Evolutionary conservation across 1,139 yeast genomes (phyloP).

Genomic region (Saccharomyces hybrid): DNA sequence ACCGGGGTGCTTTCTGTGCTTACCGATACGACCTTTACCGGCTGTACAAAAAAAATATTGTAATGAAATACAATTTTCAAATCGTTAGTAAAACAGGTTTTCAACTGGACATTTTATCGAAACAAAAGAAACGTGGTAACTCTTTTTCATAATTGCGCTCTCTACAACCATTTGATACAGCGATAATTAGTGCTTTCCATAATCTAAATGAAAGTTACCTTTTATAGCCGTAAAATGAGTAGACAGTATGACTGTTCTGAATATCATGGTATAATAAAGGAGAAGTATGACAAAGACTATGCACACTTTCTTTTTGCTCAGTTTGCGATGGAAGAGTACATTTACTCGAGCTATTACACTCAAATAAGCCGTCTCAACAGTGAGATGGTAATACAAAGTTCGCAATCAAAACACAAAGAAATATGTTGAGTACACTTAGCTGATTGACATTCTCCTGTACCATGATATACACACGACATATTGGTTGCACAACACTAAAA

Average conservation of each 20-base stretch:
- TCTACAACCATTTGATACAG: neutral
- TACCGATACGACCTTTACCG: constrained; percentile 99
- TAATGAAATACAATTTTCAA: constrained; percentile 1
- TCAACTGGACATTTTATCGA: neutral
- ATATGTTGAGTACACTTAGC: neutral
- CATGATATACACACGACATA: neutral
- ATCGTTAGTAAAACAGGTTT: constrained; percentile 17
- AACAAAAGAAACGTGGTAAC: neutral
- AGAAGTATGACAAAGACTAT: neutral
- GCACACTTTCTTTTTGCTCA: neutral
- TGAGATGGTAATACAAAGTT: neutral
- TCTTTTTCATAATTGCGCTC: neutral
- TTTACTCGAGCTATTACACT: neutral
- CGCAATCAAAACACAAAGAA: neutral
- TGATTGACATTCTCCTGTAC: neutral
- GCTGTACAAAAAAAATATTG: constrained; percentile 41
- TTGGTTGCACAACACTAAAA: constrained; percentile 5
- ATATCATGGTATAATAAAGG: neutral
- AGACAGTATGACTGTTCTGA: neutral
- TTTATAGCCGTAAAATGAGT: neutral
- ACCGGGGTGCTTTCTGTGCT: constrained; percentile 99
- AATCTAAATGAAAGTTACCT: neutral
- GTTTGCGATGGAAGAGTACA: neutral
- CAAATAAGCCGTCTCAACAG: neutral
- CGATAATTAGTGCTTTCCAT: neutral